Evolutionary conservation across 495 filamentous ascomycete species (phyloP), one percentile per base, ranked within the genome.

Genomic region (Neurospora sublineolata): DNA sequence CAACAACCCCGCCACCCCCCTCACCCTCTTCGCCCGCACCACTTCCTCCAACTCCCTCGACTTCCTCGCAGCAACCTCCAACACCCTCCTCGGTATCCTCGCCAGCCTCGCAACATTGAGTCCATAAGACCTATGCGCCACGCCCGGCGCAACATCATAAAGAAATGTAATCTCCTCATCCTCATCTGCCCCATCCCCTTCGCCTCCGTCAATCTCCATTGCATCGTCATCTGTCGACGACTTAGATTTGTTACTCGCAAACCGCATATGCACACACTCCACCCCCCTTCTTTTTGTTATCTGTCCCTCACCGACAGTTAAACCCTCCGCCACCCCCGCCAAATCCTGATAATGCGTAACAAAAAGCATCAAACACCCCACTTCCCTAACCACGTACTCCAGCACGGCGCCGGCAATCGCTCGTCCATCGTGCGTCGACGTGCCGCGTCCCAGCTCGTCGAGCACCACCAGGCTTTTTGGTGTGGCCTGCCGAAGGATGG

Each of bases 271-370:
- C 71, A 94, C 90, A 77, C 94, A 94, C 71, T 83, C 87, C 23
- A 94, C 84, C 71, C 87, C 86, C 14, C 0, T 64, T 0, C 4
- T 64, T 5, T 27, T 14, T 1, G n/a, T n/a, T n/a, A n/a, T n/a
- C n/a, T n/a, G n/a, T 11, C 20, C 4, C 4, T 33, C 52, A 1
- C 27, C 52, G 3, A 33, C 8, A 0, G 12, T 3, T 6, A 27
- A 33, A 16, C 88, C 86, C 16, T 88, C 86, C 5, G 88, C 91
- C 73, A 97, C 86, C 58, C 84, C 82, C 12, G 91, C 89, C 3
- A 99, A 87, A 72, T 88, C 88, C 78, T 98, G 96, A 80, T 99
- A 98, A 82, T 99, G 95, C 58, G 95, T 99, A 78, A 98, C 95
- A 83, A 99, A 99, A 23, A 97, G 83, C 4, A 92, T 94, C 72